Percentiles rank a stretch among this genome's conserved stretches.
Conservation (phyloP, 495 filamentous ascomycete species). For the Gamarada debralockiae region DNA sequence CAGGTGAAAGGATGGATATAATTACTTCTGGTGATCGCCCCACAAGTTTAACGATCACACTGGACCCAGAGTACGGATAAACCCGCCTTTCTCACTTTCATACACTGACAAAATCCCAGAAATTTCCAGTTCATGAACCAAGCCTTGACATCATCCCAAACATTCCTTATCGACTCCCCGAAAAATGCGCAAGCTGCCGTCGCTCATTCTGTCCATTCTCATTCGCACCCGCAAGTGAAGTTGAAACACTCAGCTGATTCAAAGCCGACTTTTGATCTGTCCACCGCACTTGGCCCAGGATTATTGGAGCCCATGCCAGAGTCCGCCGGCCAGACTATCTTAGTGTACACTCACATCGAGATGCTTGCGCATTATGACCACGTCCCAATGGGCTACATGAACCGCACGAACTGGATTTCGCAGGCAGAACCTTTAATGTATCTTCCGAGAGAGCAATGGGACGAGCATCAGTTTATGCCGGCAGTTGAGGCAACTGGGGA, state of each 20-base stretch:
- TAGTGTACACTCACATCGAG: slow-evolving; percentile 4
- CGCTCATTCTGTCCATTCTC: too few species aligned
- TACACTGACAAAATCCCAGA: too few species aligned
- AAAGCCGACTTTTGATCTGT: too few species aligned
- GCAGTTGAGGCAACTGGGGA: slow-evolving; percentile 7
- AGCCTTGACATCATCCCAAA: too few species aligned
- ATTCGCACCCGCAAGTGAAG: too few species aligned
- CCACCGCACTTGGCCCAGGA: too few species aligned
- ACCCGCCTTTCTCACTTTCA: too few species aligned
- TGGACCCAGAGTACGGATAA: background rate
- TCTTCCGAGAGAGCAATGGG: slow-evolving; percentile 8
- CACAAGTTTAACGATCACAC: background rate
- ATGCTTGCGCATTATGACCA: slow-evolving; percentile 6
- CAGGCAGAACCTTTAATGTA: background rate
- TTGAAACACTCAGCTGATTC: too few species aligned
- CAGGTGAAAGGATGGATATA: slow-evolving; percentile 14
- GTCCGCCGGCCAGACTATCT: background rate
- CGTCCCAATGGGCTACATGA: slow-evolving; percentile 7
- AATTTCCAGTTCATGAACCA: too few species aligned
- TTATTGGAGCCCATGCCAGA: too few species aligned
- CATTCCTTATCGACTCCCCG: too few species aligned
- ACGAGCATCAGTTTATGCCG: slow-evolving; percentile 25
- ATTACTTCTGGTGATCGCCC: background rate
- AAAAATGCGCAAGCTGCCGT: too few species aligned
- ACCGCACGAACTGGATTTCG: slow-evolving; percentile 7